Evolutionary conservation across 2,329 filamentous ascomycete genomes (phyloP), one percentile per base, ranked within the genome.

Genomic region (Colletotrichum sp.): DNA sequence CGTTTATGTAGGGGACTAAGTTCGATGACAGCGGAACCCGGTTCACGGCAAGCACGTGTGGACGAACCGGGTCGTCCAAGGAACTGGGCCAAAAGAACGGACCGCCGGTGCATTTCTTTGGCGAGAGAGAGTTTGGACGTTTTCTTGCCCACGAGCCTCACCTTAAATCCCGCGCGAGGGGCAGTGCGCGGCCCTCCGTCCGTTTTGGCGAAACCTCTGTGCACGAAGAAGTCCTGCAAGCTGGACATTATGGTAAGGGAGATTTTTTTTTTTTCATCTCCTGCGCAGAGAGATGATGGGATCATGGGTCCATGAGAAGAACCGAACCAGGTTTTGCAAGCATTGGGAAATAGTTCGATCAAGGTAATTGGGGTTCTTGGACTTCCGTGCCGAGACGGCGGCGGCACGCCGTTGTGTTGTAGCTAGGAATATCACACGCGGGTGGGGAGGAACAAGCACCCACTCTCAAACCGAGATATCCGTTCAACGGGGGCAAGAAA

Each of bases 21-120:
- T 13, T 47, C 27, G 21, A 62, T 71, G 67, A 71, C 71, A 71
- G 71, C 71, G 71, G 71, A 70, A 63, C 68, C 68, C 34, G 55
- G 61, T 66, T 21, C 68, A 59, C 51, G 58, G 36, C 66, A 70
- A 59, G 59, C 24, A n/a, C 24, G n/a, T 8, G 16, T 64, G 38
- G 31, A 24, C 43, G 64, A 54, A 36, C 38, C 59, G 66, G 36
- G 61, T 73, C 67, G 71, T 24, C 71, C 54, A 54, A 70, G 54
- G 57, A 38, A 55, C 67, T 66, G 59, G 66, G 51, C 43, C n/a
- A 65, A 29, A 34, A 27, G 33, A 34, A 24, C 65, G 24, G 59
- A 34, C 61, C 51, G 36, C 24, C 36, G 51, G 43, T 38, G 15
- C 47, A 24, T 5, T 13, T 65, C 9, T n/a, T 51, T 51, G n/a